phyloP scores from a whole-genome alignment of 768 basidiomycete species.

The Nevesoporus exiguus region DNA sequence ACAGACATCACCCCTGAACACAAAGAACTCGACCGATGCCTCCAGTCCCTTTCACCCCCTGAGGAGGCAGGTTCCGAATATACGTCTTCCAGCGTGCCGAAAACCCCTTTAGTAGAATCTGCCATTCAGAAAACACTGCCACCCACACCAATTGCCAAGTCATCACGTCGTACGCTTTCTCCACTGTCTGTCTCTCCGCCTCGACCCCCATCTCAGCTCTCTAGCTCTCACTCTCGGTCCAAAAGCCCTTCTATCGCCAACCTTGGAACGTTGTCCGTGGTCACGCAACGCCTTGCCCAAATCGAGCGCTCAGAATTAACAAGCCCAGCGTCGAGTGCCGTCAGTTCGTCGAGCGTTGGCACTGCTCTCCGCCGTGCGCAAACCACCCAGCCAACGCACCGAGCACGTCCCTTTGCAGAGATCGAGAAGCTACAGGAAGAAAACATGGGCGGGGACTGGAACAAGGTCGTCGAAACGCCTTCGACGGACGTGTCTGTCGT shows the following conservation, averaged over 20 bases:
- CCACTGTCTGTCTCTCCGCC: constrained; percentile 23
- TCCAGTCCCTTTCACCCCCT: constrained; percentile 10
- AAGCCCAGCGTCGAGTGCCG: constrained; percentile 17
- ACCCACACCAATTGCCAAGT: constrained; percentile 29
- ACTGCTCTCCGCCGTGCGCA: constrained; percentile 27
- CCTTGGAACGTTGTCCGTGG: constrained; percentile 58
- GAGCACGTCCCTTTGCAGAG: constrained; percentile 17
- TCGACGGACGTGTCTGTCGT: constrained; percentile 24
- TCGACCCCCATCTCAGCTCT: constrained; percentile 24
- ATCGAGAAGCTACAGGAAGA: constrained; percentile 26
- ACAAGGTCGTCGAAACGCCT: constrained; percentile 9
- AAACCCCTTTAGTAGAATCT: background rate
- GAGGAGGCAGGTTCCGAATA: constrained; percentile 27
- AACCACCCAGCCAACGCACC: constrained; percentile 6
- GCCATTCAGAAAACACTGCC: constrained; percentile 9
- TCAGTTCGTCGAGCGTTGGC: constrained; percentile 22
- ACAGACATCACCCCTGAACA: constrained; percentile 12
- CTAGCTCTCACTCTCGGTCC: constrained; percentile 27
- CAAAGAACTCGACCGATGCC: background rate
- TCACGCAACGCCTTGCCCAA: constrained; percentile 62
- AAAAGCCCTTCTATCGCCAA: constrained; percentile 62
- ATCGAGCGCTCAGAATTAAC: constrained; percentile 39
- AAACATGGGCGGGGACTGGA: background rate
- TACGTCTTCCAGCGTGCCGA: constrained; percentile 23
- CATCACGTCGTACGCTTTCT: constrained; percentile 17